Conservation (phyloP, 371 early-diverging fungal species). For the Entomophthora muscae region DNA sequence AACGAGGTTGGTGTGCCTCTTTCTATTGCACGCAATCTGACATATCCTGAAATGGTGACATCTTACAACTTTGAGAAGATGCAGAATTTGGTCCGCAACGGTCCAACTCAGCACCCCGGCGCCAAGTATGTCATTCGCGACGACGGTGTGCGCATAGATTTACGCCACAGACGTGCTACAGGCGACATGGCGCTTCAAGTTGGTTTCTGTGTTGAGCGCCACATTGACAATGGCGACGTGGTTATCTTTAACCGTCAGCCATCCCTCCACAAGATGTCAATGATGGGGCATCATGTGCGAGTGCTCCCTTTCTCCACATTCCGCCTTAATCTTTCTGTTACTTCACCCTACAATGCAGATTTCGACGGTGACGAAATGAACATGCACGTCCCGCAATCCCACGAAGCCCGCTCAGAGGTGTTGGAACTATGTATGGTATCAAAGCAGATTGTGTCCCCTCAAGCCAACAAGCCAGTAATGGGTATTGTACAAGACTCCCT, state of each 20-base stretch:
- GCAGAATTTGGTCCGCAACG: slow-evolving; percentile 80
- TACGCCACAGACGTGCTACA: slow-evolving; percentile 76
- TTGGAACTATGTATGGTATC: slow-evolving; percentile 95
- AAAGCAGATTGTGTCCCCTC: slow-evolving; percentile 95
- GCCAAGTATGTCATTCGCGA: slow-evolving; percentile 97
- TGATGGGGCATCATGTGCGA: slow-evolving; percentile 98
- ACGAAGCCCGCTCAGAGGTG: slow-evolving; percentile 91
- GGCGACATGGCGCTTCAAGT: slow-evolving; percentile 80
- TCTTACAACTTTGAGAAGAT: slow-evolving; percentile 92
- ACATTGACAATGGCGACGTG: slow-evolving; percentile 90
- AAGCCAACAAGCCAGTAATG: slow-evolving; percentile 98
- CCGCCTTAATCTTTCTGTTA: slow-evolving; percentile 95
- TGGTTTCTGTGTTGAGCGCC: slow-evolving; percentile 95
- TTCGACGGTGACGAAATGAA: slow-evolving; percentile 99
- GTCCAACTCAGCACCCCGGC: slow-evolving; percentile 95
- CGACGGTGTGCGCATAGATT: slow-evolving; percentile 93
- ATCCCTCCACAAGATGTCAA: slow-evolving; percentile 99
- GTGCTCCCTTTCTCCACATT: slow-evolving; percentile 99
- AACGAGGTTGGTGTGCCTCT: slow-evolving; percentile 99
- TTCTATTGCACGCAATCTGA: slow-evolving; percentile 93
- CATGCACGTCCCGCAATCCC: slow-evolving; percentile 96
- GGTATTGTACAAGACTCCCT: slow-evolving; percentile 99
- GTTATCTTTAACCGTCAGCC: slow-evolving; percentile 99
- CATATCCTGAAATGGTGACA: slow-evolving; percentile 97
- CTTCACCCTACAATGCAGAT: slow-evolving; percentile 99